Base-by-base conservation (phyloP, 495 filamentous ascomycete genomes). In the Penicillium dipodomyicola region DNA sequence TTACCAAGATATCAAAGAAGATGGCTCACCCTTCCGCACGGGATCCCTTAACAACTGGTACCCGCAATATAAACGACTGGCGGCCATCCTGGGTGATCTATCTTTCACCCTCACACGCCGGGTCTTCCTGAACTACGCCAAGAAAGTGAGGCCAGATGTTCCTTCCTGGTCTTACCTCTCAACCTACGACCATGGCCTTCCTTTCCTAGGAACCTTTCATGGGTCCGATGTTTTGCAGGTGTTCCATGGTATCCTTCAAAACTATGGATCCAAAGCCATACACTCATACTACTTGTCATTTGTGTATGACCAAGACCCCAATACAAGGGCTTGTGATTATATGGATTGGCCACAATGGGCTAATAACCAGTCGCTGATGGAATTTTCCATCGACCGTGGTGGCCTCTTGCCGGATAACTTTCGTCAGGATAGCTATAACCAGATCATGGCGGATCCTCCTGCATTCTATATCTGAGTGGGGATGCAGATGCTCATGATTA, bases 131-230 rank as follows among this genome's bases (percentile, higher is more conserved):
- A 64, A 76, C 9, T 33, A 49, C 1, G 64, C 79, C 2, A 45
- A 51, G 0, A 40, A 72, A 3, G 73, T 69, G 23, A 80, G 82
- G 29, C 82, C 85, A 0, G 54, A 74, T 29, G 80, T 89, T 3
- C 81, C 81, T 0, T 71, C 71, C 14, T 92, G 87, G 87, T 89
- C 86, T 2, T 92, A 92, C 68, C 77, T 90, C 0, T 65, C 82
- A 2, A 81, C 83, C 7, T 91, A 89, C 69, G 70, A 86, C 72
- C 82, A 82, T 57, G 86, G 85, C 17, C 86, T 84, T 0, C 85
- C 88, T 0, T 74, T 90, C 44, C 62, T 91, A 0, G 89, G 88
- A 11, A 91, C 87, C 0, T 88, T 87, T 72, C 88, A 91, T 69
- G 85, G 75, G 20, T 80, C 75, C 14, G 88, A 91, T 57, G 58